Percentiles rank a stretch among this genome's conserved stretches.
These are phyloP conservation scores for Bruguiera hainesii DNA, from an alignment of 441 rosid genomes.

Conservation along the genomic window DNA sequence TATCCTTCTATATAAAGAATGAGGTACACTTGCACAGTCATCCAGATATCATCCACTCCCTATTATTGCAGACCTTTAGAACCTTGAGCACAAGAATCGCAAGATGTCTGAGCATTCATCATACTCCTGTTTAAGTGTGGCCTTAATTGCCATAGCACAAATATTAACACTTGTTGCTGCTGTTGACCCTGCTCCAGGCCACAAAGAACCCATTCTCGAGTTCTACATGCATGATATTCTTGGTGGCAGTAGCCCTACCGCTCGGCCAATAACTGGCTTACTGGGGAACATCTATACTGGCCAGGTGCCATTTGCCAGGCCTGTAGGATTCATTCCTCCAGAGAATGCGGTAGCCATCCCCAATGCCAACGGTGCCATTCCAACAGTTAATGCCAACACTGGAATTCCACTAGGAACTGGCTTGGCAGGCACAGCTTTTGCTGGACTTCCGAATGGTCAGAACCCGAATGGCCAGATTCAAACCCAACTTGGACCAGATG, in stretches of 20 bases:
- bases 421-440: conserved; percentile 66
- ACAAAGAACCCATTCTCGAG: conserved; percentile 55
- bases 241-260: conserved; percentile 81
- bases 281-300: conserved; percentile 85
- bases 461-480: conserved; percentile 45
- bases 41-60: conserved; percentile 16
- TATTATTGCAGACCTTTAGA: conserved; percentile 11
- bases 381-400: conserved; percentile 61
- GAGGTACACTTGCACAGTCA: conserved; percentile 19
- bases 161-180: conserved; percentile 31
- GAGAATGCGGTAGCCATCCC: conserved; percentile 63
- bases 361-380: conserved; percentile 81
- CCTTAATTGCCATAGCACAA: conserved; percentile 23
- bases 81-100: conserved; percentile 8
- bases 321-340: conserved; percentile 70
- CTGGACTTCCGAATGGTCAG: conserved; percentile 36
- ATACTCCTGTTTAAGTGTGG: conserved; percentile 23
- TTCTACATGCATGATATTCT: conserved; percentile 90
- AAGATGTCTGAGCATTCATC: conserved; percentile 43
- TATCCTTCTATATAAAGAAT: conserved; percentile 27
- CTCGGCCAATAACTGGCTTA: conserved; percentile 87
- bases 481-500: conserved; percentile 79
- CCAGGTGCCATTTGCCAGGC: conserved; percentile 88
- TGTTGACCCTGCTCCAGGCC: conserved; percentile 33
- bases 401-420: conserved; percentile 92